Percentiles rank a stretch among this genome's conserved stretches.
Evolutionary conservation across 306 rosid species (phyloP).

Genomic region (Sesbania bispinosa): DNA sequence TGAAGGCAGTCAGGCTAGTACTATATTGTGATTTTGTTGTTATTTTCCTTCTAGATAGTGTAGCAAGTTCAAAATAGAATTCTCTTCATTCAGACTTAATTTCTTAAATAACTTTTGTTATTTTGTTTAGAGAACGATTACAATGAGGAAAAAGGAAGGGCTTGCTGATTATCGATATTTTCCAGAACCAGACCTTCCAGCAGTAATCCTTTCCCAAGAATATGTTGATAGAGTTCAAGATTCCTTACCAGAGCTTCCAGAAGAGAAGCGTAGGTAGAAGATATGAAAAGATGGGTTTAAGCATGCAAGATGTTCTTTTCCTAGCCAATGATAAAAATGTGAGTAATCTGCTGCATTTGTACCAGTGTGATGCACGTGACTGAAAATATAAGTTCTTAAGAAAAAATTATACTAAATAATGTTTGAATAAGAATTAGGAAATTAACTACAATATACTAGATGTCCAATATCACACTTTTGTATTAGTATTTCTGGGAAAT

Average conservation of each 20-base stretch:
- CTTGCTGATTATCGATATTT: conserved; percentile 96
- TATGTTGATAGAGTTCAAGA: conserved; percentile 55
- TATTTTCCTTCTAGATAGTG: conserved; percentile 13
- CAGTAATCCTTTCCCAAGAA: conserved; percentile 64
- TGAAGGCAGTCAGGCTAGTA: no score
- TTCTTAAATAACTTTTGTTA: conserved; percentile 26
- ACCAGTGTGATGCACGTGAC: background rate
- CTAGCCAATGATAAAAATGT: no score
- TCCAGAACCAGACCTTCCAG: no score
- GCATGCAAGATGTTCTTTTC: no score
- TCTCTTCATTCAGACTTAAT: conserved; percentile 26
- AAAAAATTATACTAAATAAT: background rate
- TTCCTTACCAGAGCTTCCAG: conserved; percentile 93
- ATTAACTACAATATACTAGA: background rate
- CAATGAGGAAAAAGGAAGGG: conserved; percentile 99
- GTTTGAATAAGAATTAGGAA: background rate
- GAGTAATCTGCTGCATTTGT: conserved; percentile 36
- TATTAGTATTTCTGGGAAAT: background rate
- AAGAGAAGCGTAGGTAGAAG: conserved; percentile 79
- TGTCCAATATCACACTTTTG: background rate
- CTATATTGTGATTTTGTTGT: no score
- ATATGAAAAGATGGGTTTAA: conserved; percentile 65
- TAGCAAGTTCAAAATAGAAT: conserved; percentile 9
- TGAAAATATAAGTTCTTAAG: background rate
- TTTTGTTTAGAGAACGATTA: conserved; percentile 60